These are phyloP conservation scores for Ogataea naganishii DNA, from an alignment of 805 yeast genomes.

Conservation along the genomic window DNA sequence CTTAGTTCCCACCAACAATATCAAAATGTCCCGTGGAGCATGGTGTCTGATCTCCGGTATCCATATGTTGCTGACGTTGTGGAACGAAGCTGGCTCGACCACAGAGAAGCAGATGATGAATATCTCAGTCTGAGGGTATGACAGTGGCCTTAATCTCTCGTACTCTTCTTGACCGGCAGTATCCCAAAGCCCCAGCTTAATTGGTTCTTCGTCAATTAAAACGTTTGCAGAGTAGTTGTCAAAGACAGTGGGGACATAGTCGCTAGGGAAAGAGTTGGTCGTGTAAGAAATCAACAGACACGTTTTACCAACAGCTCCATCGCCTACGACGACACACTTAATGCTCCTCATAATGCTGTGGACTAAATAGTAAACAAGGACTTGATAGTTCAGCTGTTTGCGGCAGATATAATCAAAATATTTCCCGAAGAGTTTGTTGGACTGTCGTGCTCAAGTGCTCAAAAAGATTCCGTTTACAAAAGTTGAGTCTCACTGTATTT, in stretches of 20 bases:
- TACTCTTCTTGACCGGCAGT: slow-evolving; percentile 94
- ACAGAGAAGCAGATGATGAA: slow-evolving; percentile 82
- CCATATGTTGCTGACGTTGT: slow-evolving; percentile 76
- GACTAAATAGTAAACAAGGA: too few relatives aligned
- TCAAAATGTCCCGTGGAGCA: slow-evolving; percentile 60
- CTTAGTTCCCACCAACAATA: slow-evolving; percentile 82
- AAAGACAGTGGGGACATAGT: slow-evolving; percentile 90
- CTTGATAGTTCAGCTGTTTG: too few relatives aligned
- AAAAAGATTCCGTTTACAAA: too few relatives aligned
- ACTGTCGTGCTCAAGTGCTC: too few relatives aligned
- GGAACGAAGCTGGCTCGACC: slow-evolving; percentile 70
- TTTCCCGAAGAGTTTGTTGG: too few relatives aligned
- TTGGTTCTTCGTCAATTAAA: slow-evolving; percentile 72
- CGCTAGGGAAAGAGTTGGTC: slow-evolving; percentile 87
- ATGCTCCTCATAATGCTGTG: slow-evolving; percentile 76
- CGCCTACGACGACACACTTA: slow-evolving; percentile 91
- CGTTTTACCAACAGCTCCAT: slow-evolving; percentile 94
- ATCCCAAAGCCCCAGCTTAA: slow-evolving; percentile 88
- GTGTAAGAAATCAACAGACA: slow-evolving; percentile 83
- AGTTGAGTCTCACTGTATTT: too few relatives aligned
- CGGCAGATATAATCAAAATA: too few relatives aligned
- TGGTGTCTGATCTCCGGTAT: slow-evolving; percentile 83
- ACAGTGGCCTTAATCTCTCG: slow-evolving; percentile 80
- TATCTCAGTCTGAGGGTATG: slow-evolving; percentile 88
- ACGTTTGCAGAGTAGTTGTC: slow-evolving; percentile 87